Percentiles rank a stretch among this genome's conserved stretches.
phyloP scores from a whole-genome alignment of 371 early-diverging fungal genomes.

The Sporodiniella umbellata region DNA sequence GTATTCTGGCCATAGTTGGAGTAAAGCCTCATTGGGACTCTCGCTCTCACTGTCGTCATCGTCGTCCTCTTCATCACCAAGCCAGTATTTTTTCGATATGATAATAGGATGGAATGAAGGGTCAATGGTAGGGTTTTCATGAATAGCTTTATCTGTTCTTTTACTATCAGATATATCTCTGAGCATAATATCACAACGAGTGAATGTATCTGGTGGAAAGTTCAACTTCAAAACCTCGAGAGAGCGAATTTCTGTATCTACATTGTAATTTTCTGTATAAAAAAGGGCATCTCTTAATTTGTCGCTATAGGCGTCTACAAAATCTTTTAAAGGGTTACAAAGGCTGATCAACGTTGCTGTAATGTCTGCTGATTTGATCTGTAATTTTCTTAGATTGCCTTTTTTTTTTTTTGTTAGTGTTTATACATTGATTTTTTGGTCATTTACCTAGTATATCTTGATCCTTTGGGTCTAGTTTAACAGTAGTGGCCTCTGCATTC shows the following conservation, averaged over 20 bases:
- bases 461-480: conserved; percentile 4
- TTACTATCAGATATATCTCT: conserved; percentile 30
- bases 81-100: conserved; percentile 37
- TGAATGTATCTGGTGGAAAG: conserved; percentile 29
- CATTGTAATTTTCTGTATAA: conserved; percentile 20
- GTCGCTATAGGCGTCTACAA: conserved; percentile 28
- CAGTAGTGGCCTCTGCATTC: conserved; percentile 3
- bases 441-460: conserved; percentile 22
- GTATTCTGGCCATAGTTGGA: conserved; percentile 2
- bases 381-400: conserved; percentile 18
- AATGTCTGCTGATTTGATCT: conserved; percentile 22
- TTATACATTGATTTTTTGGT: too few species aligned
- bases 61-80: conserved; percentile 18
- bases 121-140: conserved; percentile 8
- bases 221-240: conserved; percentile 33
- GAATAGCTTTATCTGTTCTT: conserved; percentile 29
- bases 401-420: background rate
- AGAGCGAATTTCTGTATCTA: conserved; percentile 19
- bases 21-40: background rate
- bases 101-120: conserved; percentile 23
- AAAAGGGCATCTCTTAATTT: conserved; percentile 22
- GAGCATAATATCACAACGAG: conserved; percentile 40
- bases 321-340: conserved; percentile 21
- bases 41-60: conserved; percentile 8
- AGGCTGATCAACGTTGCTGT: conserved; percentile 34